Percentiles rank a stretch among this genome's conserved stretches.
Evolutionary conservation across 352 stramenopile genomes (phyloP).

Genomic region (Phytophthora uliginosa): DNA sequence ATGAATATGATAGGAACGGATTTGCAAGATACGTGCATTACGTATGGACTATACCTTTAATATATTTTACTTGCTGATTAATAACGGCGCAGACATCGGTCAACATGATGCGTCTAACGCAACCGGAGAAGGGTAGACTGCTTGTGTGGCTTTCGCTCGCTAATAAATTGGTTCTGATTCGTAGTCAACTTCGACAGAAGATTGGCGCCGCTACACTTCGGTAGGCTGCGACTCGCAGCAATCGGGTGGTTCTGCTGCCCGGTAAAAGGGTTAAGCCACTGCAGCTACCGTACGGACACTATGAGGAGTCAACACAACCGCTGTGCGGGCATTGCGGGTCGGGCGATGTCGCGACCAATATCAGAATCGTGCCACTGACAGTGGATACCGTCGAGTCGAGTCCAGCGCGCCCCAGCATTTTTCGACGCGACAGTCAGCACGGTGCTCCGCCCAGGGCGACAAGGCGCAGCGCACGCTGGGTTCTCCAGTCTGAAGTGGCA

Average conservation of each 20-base stretch:
- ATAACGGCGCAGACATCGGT: background rate
- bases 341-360: conserved; percentile 20
- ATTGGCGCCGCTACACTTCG: background rate
- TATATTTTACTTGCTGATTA: background rate
- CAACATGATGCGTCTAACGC: background rate
- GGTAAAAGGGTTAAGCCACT: background rate
- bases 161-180: background rate
- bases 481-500: background rate
- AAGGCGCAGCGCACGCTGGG: background rate
- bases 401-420: background rate
- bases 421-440: background rate
- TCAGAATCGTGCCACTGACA: conserved; percentile 11
- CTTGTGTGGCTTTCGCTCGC: no score
- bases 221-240: background rate
- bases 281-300: background rate
- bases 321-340: conserved; percentile 15
- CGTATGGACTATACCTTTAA: background rate
- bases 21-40: conserved; percentile 8
- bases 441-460: background rate
- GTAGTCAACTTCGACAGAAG: background rate
- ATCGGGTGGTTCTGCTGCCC: background rate
- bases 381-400: no score
- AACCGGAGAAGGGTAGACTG: no score
- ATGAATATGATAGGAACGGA: background rate
- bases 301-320: background rate